Percentiles rank a stretch among this genome's conserved stretches.
Conservation (phyloP, 2,329 filamentous ascomycete genomes). For the Fusarium sambucinum region DNA sequence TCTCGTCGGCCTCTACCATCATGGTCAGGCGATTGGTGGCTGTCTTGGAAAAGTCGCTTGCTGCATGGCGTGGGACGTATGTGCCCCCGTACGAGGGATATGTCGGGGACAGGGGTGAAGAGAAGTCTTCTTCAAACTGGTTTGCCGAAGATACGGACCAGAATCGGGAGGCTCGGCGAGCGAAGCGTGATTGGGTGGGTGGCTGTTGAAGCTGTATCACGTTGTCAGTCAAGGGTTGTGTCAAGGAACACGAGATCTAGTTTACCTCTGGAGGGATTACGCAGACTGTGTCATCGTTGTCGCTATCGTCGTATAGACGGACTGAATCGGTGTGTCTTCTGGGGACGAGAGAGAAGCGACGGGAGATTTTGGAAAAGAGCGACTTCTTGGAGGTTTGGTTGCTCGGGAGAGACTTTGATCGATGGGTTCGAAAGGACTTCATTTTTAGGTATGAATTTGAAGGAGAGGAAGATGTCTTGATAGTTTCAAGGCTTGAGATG, state of each 20-base stretch:
- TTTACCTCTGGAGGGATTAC: conserved; percentile 26
- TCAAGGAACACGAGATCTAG: not conserved
- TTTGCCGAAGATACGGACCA: conserved; percentile 42
- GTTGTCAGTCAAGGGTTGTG: not conserved
- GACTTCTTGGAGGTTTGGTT: conserved; percentile 24
- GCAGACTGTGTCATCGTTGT: conserved; percentile 15
- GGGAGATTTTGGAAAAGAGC: conserved; percentile 26
- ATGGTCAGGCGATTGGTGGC: conserved; percentile 33
- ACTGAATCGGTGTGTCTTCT: conserved; percentile 20
- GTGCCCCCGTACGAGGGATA: conserved; percentile 21
- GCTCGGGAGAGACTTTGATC: conserved; percentile 32
- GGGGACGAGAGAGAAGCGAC: conserved; percentile 30
- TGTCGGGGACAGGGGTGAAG: conserved; percentile 14
- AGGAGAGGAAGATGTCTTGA: conserved; percentile 1
- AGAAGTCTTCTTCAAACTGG: conserved; percentile 28
- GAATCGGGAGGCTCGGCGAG: conserved; percentile 42
- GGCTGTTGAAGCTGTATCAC: conserved; percentile 10
- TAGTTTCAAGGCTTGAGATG: not conserved
- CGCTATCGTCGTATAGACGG: conserved; percentile 31
- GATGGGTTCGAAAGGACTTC: conserved; percentile 31
- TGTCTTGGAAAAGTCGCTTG: conserved; percentile 48
- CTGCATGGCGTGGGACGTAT: conserved; percentile 51
- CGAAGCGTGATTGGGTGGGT: conserved; percentile 22
- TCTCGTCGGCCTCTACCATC: conserved; percentile 40
- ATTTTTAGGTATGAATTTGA: conserved; percentile 3